A percentile compares a stretch with the other conserved stretches of the same genome.
These are phyloP conservation scores for Piromyces finnis DNA, from an alignment of 192 early-diverging fungal genomes.

Conservation along the genomic window DNA sequence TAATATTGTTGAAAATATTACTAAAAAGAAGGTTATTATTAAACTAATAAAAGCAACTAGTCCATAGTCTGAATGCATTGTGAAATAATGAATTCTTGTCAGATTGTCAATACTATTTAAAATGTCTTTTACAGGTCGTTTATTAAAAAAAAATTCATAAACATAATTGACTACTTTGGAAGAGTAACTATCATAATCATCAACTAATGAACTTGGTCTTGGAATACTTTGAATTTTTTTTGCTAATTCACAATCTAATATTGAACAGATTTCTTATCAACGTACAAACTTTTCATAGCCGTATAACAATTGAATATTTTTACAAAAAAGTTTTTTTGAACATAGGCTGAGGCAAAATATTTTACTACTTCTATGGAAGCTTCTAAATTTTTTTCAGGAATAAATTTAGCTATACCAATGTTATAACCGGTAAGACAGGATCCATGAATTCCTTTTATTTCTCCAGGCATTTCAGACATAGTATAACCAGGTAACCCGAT, in stretches of 20 bases:
- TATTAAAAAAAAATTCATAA: too few relatives aligned
- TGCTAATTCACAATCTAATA: not conserved
- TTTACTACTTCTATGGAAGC: not conserved
- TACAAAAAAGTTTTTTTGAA: not conserved
- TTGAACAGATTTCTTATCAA: not conserved
- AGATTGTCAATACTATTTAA: too few relatives aligned
- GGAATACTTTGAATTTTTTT: not conserved
- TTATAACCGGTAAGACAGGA: not conserved
- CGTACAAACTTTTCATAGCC: not conserved
- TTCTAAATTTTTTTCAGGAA: not conserved
- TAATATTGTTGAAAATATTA: too few relatives aligned
- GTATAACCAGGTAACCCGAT: too few relatives aligned
- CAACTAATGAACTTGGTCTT: not conserved
- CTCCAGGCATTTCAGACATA: not conserved
- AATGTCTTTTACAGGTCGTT: too few relatives aligned
- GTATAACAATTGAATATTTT: not conserved
- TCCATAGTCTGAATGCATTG: too few relatives aligned
- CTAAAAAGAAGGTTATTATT: too few relatives aligned
- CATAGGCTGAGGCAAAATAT: not conserved
- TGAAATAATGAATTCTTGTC: too few relatives aligned
- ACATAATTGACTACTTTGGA: too few relatives aligned
- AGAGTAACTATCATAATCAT: not conserved
- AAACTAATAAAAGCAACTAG: too few relatives aligned
- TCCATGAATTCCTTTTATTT: not conserved
- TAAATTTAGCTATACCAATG: not conserved